Conservation (phyloP, 768 basidiomycete species). For the Amanita molliuscula region DNA sequence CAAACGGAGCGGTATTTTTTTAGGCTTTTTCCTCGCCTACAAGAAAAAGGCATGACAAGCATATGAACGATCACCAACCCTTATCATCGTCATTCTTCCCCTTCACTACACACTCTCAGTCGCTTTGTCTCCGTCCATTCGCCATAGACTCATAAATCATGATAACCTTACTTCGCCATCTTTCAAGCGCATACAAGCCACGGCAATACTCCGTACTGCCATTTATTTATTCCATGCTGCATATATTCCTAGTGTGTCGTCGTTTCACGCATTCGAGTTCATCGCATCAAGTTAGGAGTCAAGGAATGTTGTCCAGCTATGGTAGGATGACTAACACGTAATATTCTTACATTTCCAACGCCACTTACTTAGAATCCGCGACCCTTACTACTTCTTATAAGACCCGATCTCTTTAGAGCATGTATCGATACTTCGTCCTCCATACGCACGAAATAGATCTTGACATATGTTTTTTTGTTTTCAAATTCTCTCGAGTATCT, state of each 20-base stretch:
- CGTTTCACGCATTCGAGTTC: background rate
- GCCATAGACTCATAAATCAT: background rate
- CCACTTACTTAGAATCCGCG: background rate
- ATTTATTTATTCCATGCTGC: background rate
- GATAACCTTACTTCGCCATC: background rate
- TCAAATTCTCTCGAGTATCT: background rate
- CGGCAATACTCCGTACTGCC: background rate
- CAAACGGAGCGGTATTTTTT: conserved; percentile 51
- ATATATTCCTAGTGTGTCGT: background rate
- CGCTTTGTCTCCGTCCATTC: too few species aligned
- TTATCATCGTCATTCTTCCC: background rate
- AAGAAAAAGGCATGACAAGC: conserved; percentile 6
- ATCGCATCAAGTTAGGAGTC: background rate
- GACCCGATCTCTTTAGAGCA: background rate
- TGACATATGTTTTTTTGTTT: background rate
- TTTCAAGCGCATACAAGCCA: background rate
- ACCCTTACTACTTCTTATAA: background rate
- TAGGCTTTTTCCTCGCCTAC: conserved; percentile 21
- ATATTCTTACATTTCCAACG: background rate
- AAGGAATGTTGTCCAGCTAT: background rate
- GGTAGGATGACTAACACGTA: background rate
- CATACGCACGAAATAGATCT: background rate
- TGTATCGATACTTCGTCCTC: background rate
- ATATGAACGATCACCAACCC: background rate
- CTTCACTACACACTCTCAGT: background rate